phyloP scores from a whole-genome alignment of 148 eudicot species.

The Talinum fruticosum region DNA sequence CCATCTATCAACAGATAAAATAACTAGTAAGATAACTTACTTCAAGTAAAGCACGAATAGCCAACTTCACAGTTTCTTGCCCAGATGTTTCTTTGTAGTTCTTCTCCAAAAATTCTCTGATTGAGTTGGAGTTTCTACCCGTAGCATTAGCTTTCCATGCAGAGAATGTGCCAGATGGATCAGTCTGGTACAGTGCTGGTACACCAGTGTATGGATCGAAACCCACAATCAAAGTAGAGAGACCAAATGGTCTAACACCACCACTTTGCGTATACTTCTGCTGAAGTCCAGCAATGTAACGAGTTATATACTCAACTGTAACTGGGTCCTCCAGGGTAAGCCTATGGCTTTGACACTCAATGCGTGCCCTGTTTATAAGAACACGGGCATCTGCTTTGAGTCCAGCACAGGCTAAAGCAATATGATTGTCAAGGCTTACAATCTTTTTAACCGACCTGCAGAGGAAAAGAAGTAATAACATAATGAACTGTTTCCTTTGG shows the following conservation, averaged over 20 bases:
- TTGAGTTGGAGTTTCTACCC: constrained; percentile 94
- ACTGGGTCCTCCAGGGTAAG: constrained; percentile 96
- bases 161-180: constrained; percentile 98
- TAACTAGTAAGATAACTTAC: constrained; percentile 33
- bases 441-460: constrained; percentile 89
- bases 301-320: constrained; percentile 94
- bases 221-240: constrained; percentile 97
- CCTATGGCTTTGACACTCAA: constrained; percentile 94
- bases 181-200: constrained; percentile 94
- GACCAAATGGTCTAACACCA: constrained; percentile 99
- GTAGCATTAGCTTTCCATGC: constrained; percentile 99
- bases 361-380: constrained; percentile 85
- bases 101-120: constrained; percentile 89
- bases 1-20: not conserved
- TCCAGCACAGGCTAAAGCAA: constrained; percentile 98
- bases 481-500: not conserved
- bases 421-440: constrained; percentile 82
- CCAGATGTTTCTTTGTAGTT: constrained; percentile 96
- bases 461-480: not conserved
- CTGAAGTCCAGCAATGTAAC: constrained; percentile 97
- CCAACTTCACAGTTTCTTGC: constrained; percentile 86
- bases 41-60: constrained; percentile 93
- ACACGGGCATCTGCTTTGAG: constrained; percentile 99
- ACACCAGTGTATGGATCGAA: constrained; percentile 81
- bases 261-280: constrained; percentile 99